Conservation (phyloP, 495 filamentous ascomycete genomes). For the Penicillium taxi region DNA sequence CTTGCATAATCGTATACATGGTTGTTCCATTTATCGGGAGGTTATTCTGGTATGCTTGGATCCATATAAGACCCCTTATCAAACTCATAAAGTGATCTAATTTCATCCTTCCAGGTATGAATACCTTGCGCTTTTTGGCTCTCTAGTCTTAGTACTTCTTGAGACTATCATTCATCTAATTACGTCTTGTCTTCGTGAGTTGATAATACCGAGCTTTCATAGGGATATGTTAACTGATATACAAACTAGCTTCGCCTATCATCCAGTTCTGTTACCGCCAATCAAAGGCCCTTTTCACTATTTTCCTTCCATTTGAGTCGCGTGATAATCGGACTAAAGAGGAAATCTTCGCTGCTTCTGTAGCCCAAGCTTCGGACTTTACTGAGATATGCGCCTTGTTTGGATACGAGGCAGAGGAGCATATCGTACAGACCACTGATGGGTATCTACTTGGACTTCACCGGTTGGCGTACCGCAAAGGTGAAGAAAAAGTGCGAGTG, state of each 20-base stretch:
- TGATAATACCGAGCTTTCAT: background rate
- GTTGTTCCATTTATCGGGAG: slow-evolving; percentile 82
- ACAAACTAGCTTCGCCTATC: slow-evolving; percentile 58
- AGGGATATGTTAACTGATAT: slow-evolving; percentile 13
- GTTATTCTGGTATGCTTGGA: slow-evolving; percentile 54
- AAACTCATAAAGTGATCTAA: slow-evolving; percentile 3
- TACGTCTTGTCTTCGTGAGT: slow-evolving; percentile 80
- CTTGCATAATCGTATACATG: too few relatives aligned
- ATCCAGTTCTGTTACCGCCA: slow-evolving; percentile 74
- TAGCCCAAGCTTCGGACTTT: slow-evolving; percentile 76
- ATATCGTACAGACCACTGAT: slow-evolving; percentile 88
- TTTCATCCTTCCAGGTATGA: slow-evolving; percentile 48
- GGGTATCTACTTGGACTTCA: slow-evolving; percentile 91
- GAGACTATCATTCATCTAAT: slow-evolving; percentile 80
- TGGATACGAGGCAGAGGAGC: slow-evolving; percentile 89
- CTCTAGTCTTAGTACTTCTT: slow-evolving; percentile 69
- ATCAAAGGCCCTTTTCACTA: slow-evolving; percentile 77
- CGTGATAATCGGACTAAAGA: slow-evolving; percentile 49
- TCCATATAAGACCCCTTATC: slow-evolving; percentile 1
- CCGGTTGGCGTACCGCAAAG: slow-evolving; percentile 71
- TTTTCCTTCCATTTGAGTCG: slow-evolving; percentile 59
- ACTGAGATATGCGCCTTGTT: slow-evolving; percentile 82
- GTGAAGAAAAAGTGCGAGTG: slow-evolving; percentile 62
- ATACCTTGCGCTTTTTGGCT: slow-evolving; percentile 77
- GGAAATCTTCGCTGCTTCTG: slow-evolving; percentile 35